A percentile compares a stretch with the other conserved stretches of the same genome.
Evolutionary conservation across 129 eudicot genomes (phyloP).

Genomic region (Flaveria ramosissima): DNA sequence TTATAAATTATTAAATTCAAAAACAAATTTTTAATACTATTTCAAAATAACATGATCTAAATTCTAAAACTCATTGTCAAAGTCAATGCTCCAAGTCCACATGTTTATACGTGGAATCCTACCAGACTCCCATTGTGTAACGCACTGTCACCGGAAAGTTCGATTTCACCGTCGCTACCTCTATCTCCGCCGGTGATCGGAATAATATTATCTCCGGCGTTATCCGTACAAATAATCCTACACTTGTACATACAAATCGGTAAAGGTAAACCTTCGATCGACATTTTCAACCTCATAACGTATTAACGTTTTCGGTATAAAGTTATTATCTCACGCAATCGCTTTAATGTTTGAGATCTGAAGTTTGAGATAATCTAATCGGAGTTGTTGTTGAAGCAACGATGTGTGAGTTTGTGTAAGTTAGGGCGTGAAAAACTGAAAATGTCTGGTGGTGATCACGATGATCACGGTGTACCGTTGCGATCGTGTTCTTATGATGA

Average conservation of each 20-base stretch:
- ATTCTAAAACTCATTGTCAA: no score
- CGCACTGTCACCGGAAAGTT: not conserved
- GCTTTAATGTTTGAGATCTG: not conserved
- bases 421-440: not conserved
- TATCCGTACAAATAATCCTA: no score
- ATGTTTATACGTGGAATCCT: not conserved
- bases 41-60: no score
- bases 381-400: not conserved
- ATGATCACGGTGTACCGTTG: conserved; percentile 38
- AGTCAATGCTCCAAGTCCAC: not conserved
- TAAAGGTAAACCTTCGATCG: not conserved
- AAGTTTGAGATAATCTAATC: conserved; percentile 7
- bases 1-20: no score
- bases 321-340: conserved; percentile 24
- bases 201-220: not conserved
- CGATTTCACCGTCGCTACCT: not conserved
- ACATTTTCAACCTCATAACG: not conserved
- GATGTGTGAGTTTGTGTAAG: not conserved
- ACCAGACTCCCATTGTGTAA: conserved; percentile 9
- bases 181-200: not conserved
- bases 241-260: not conserved
- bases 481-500: conserved; percentile 41
- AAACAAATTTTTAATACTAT: no score
- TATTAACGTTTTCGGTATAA: not conserved
- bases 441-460: conserved; percentile 45